These are phyloP conservation scores for Xerocomus potaroensis DNA, from an alignment of 768 basidiomycete species.

Conservation along the genomic window DNA sequence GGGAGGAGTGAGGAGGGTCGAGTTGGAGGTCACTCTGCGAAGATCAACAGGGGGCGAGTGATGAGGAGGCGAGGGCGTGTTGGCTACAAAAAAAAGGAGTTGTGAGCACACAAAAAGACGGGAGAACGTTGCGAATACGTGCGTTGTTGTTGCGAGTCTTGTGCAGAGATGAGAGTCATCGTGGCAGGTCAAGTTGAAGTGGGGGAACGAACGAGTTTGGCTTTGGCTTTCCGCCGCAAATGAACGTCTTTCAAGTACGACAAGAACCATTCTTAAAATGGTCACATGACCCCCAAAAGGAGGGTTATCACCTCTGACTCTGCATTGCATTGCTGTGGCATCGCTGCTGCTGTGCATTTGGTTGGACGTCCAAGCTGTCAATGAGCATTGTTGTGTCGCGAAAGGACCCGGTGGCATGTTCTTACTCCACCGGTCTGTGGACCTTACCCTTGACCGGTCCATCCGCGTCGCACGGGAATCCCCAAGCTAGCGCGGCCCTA, in stretches of 20 bases:
- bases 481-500: too few relatives aligned
- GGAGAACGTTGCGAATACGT: not conserved
- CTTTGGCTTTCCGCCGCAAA: conserved; percentile 20
- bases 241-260: conserved; percentile 7
- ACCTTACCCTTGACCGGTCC: too few relatives aligned
- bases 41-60: conserved; percentile 42
- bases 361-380: too few relatives aligned
- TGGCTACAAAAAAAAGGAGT: conserved; percentile 7
- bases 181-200: conserved; percentile 1
- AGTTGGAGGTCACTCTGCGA: conserved; percentile 52
- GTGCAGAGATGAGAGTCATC: conserved; percentile 15
- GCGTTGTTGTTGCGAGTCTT: conserved; percentile 23
- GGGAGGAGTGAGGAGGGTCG: conserved; percentile 38
- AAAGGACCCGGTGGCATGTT: too few relatives aligned
- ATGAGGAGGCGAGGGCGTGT: conserved; percentile 14
- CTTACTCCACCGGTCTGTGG: too few relatives aligned
- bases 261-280: not conserved
- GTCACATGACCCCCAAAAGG: conserved; percentile 1
- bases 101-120: not conserved
- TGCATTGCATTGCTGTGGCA: not conserved
- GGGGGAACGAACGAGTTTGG: conserved; percentile 8
- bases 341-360: not conserved
- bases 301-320: conserved; percentile 3
- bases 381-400: too few relatives aligned
- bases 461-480: not conserved